Percentiles rank a stretch among this genome's conserved stretches.
These are phyloP conservation scores for Corylus americana DNA, from an alignment of 306 rosid species.

Conservation along the genomic window DNA sequence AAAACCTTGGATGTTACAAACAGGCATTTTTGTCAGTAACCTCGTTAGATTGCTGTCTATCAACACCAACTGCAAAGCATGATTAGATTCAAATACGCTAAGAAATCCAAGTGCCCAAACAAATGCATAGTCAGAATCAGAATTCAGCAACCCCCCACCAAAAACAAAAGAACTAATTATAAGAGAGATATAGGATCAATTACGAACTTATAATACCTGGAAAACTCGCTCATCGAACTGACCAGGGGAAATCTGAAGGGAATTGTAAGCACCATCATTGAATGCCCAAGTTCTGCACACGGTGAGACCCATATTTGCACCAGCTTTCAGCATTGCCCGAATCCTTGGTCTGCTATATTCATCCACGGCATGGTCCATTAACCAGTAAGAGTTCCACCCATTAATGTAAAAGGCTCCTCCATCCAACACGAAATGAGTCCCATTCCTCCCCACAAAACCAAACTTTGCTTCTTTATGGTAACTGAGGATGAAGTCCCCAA, in stretches of 20 bases:
- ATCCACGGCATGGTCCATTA: conserved; percentile 80
- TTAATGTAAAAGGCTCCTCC: conserved; percentile 75
- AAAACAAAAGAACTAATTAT: too few relatives aligned
- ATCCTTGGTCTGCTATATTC: conserved; percentile 56
- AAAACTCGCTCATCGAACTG: conserved; percentile 76
- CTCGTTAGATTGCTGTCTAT: background rate
- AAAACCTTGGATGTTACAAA: background rate
- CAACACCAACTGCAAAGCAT: background rate
- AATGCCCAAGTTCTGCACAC: conserved; percentile 98
- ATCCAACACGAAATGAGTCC: conserved; percentile 66
- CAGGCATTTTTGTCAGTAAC: background rate
- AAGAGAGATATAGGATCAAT: background rate
- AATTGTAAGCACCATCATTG: conserved; percentile 84
- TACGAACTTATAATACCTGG: conserved; percentile 49
- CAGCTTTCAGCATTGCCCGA: conserved; percentile 63
- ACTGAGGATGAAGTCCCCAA: conserved; percentile 56
- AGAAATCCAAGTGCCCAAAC: conserved; percentile 15
- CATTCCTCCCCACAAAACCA: conserved; percentile 79
- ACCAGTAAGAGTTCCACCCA: conserved; percentile 99
- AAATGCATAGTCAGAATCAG: conserved; percentile 20
- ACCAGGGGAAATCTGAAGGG: conserved; percentile 94
- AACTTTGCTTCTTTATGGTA: conserved; percentile 34
- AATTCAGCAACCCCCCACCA: background rate
- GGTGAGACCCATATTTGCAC: conserved; percentile 89
- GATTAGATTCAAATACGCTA: conserved; percentile 8